Base-by-base conservation (phyloP, 495 filamentous ascomycete genomes). In the Xylaria grammica region DNA sequence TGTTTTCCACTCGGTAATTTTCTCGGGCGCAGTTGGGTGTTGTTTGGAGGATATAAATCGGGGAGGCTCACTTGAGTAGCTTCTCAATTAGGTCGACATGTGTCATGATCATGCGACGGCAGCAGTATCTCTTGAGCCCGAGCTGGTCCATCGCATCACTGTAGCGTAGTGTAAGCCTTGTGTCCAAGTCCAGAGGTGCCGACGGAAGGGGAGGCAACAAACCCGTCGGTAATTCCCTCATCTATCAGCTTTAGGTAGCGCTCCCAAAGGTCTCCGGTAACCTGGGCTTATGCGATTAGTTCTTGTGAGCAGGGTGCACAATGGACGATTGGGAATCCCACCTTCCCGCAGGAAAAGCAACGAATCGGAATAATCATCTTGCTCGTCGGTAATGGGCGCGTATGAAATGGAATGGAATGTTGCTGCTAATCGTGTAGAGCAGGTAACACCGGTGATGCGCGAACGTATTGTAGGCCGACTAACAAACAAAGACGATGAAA, bases 51-150 rank as follows among this genome's bases (percentile, higher is more conserved):
- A 20, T 30, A 24, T 15, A 27, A 8, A n/a, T 40, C 15, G 19
- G 15, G 32, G 24, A 24, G 8, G 66, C 84, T 69, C 86, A 98
- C 94, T 94, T 92, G 26, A 99, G 85, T 20, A 99, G 85, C 82
- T 99, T 99, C 84, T 99, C 95, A 66, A 99, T 98, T 57, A 99
- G 81, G 74, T 99, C 95, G 65, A 99, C 96, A 75, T 99, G 95
- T n/a, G 95, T 99, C 92, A 99, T 96, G 70, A 99, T 84, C 95
- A 99, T 99, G 74, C 95, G 88, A 50, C 95, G 90, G 79, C 95
- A 99, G 83, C 95, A 99, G 80, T 98, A 99, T 38, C 95, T 87
- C 76, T 92, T 93, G 80, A 94, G 92, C 32, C 92, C 92, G 9
- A 98, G 87, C 65, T 91, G 81, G 74, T 98, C 93, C 89, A 99